Conservation (phyloP, 2,329 filamentous ascomycete species). For the Stagonosporopsis vannaccii region DNA sequence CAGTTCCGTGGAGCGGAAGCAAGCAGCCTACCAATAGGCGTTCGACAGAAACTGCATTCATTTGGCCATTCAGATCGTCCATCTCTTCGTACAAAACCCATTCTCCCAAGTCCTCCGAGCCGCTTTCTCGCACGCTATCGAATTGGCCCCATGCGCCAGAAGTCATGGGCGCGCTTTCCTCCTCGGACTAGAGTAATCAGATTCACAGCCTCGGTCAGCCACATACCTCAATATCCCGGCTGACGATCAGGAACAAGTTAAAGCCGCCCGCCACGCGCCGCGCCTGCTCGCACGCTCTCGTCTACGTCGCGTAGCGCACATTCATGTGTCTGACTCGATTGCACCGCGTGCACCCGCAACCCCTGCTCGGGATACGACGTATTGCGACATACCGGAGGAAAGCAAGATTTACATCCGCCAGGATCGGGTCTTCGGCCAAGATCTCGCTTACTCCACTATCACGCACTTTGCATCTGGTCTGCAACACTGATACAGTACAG, state of each 20-base stretch:
- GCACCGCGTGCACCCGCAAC: not conserved
- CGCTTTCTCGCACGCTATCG: not conserved
- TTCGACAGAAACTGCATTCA: not conserved
- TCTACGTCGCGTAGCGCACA: not conserved
- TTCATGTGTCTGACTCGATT: conserved; percentile 1
- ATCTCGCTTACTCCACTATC: not conserved
- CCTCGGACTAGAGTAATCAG: too few species aligned
- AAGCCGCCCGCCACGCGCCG: not conserved
- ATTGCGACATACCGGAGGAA: too few species aligned
- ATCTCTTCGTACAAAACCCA: too few species aligned
- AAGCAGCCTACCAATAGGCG: not conserved
- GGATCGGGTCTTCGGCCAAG: not conserved
- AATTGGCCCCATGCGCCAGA: too few species aligned
- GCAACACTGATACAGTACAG: too few species aligned
- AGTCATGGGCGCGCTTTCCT: too few species aligned
- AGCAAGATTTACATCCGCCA: too few species aligned
- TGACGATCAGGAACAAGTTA: conserved; percentile 10
- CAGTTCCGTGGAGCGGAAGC: not conserved
- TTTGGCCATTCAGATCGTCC: not conserved
- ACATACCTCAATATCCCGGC: conserved; percentile 4
- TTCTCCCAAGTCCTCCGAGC: too few species aligned
- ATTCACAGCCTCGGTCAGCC: not conserved
- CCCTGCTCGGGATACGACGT: not conserved
- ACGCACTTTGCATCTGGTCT: not conserved
- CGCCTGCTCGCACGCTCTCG: not conserved